These are phyloP conservation scores for Solanum appendiculatum DNA, from an alignment of 257 asterid species.

Conservation along the genomic window DNA sequence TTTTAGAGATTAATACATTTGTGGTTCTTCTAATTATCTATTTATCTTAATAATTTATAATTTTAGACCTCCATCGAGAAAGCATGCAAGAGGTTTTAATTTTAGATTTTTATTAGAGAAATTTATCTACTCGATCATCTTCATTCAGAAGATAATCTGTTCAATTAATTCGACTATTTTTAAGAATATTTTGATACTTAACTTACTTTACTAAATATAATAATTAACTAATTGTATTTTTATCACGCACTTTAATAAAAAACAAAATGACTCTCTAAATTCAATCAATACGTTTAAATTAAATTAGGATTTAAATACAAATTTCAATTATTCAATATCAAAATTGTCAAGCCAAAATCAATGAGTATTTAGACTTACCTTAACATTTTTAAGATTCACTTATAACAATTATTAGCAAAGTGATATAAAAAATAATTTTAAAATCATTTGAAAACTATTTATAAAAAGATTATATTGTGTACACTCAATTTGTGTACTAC, in stretches of 20 bases:
- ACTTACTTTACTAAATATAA: background rate
- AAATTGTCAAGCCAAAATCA: background rate
- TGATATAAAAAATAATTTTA: too few relatives aligned
- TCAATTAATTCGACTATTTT: background rate
- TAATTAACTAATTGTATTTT: background rate
- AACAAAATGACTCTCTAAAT: background rate
- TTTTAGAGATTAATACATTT: background rate
- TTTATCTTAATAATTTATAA: background rate
- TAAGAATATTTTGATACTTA: background rate
- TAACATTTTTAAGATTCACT: too few relatives aligned
- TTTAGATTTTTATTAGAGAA: too few relatives aligned
- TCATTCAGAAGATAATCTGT: background rate
- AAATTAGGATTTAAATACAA: background rate
- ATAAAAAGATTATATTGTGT: background rate
- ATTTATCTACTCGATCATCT: background rate
- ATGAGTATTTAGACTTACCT: background rate
- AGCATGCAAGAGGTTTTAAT: too few relatives aligned
- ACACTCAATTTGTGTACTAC: background rate
- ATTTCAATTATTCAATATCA: background rate
- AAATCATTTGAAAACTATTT: background rate
- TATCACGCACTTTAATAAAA: background rate
- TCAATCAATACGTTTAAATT: too few relatives aligned
- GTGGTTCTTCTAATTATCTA: background rate
- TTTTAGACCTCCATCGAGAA: background rate
- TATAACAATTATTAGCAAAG: too few relatives aligned